These are phyloP conservation scores for Metarhizium robertsii DNA, from an alignment of 2,329 filamentous ascomycete species.

Conservation along the genomic window DNA sequence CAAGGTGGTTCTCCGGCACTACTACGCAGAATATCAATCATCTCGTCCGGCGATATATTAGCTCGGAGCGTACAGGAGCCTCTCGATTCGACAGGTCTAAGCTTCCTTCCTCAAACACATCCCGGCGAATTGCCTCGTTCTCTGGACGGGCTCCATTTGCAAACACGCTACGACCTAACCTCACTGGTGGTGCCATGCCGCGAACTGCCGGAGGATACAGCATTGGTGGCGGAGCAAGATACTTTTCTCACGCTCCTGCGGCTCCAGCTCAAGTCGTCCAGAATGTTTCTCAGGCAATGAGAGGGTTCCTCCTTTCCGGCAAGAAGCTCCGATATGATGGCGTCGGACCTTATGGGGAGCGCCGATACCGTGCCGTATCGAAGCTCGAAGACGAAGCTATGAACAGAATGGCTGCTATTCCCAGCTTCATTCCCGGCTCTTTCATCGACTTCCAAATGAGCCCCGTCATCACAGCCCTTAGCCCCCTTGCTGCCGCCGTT, in stretches of 20 bases:
- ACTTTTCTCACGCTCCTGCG: constrained; percentile 83
- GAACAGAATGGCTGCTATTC: constrained; percentile 53
- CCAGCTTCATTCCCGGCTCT: constrained; percentile 57
- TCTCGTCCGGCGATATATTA: constrained; percentile 42
- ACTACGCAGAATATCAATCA: constrained; percentile 33
- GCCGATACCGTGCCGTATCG: constrained; percentile 70
- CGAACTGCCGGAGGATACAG: constrained; percentile 86
- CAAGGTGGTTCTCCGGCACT: constrained; percentile 39
- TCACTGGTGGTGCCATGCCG: constrained; percentile 78
- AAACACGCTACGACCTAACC: constrained; percentile 78
- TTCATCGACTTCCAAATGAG: constrained; percentile 82
- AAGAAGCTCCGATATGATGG: constrained; percentile 85
- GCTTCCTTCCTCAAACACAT: constrained; percentile 38
- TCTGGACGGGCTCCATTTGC: constrained; percentile 78
- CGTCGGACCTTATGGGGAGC: constrained; percentile 60
- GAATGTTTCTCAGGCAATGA: constrained; percentile 88
- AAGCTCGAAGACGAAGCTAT: constrained; percentile 63
- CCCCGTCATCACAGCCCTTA: constrained; percentile 83
- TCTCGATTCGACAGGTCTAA: constrained; percentile 36
- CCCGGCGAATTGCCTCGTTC: constrained; percentile 47
- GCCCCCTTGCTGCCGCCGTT: constrained; percentile 53
- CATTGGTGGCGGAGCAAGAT: constrained; percentile 63
- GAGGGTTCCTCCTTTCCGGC: constrained; percentile 86
- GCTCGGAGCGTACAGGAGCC: constrained; percentile 24
- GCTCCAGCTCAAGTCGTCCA: constrained; percentile 84